These are phyloP conservation scores for Voacanga thouarsii DNA, from an alignment of 257 asterid genomes.

Conservation along the genomic window DNA sequence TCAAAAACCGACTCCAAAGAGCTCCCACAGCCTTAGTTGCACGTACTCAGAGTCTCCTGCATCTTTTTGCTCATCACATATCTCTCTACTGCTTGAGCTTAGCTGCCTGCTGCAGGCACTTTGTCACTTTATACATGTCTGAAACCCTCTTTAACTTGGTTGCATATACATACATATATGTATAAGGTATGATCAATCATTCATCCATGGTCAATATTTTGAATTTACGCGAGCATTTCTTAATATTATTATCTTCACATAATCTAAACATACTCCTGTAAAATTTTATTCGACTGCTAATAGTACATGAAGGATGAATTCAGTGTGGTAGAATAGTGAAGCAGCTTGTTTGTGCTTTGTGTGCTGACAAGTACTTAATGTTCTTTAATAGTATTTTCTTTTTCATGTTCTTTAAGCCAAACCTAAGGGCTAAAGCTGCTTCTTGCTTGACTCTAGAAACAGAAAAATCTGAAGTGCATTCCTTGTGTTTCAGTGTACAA, in stretches of 20 bases:
- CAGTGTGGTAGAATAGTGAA: background rate
- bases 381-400: background rate
- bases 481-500: conserved; percentile 21
- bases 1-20: background rate
- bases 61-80: conserved; percentile 1
- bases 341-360: background rate
- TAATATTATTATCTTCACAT: no score
- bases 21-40: background rate
- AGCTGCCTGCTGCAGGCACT: background rate
- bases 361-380: background rate
- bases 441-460: conserved; percentile 15
- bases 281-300: no score
- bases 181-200: no score
- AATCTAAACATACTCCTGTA: no score
- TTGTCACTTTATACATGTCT: background rate
- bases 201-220: no score
- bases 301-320: no score
- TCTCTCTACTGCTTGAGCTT: background rate
- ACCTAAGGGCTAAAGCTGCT: background rate
- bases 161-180: no score
- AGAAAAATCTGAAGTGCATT: conserved; percentile 17
- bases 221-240: no score
- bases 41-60: conserved; percentile 11
- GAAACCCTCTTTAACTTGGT: background rate
- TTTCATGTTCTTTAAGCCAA: conserved; percentile 5